Conservation (phyloP, 202 grass and related monocot genomes). For the Schoenoplectus triqueter region DNA sequence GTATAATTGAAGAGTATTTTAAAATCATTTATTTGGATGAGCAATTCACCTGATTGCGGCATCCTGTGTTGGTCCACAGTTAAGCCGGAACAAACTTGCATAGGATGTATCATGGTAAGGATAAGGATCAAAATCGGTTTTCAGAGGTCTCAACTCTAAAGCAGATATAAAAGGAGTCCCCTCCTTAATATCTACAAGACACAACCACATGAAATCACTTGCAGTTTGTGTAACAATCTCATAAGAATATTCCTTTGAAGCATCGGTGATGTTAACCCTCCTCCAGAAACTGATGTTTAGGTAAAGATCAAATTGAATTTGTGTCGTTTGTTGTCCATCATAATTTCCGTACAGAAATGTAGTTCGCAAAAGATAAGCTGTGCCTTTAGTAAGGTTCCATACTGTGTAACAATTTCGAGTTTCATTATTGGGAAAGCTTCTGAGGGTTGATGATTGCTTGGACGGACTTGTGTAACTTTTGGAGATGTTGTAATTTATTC, state of each 20-base stretch:
- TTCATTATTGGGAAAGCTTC: slow-evolving; percentile 37
- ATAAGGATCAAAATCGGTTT: background rate
- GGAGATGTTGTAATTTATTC: background rate
- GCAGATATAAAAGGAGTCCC: slow-evolving; percentile 46
- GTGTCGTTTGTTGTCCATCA: slow-evolving; percentile 9
- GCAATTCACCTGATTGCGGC: slow-evolving; percentile 12
- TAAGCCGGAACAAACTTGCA: slow-evolving; percentile 22
- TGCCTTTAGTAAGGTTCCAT: background rate
- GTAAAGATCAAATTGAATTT: slow-evolving; percentile 36
- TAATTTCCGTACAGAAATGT: slow-evolving; percentile 39
- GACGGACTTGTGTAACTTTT: background rate
- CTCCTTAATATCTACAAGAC: slow-evolving; percentile 24
- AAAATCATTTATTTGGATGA: too few relatives aligned
- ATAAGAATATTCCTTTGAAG: slow-evolving; percentile 3
- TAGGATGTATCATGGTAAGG: background rate
- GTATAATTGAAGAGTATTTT: too few relatives aligned
- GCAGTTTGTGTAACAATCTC: slow-evolving; percentile 24
- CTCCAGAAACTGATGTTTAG: slow-evolving; percentile 34
- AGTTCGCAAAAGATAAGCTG: background rate
- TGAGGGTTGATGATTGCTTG: slow-evolving; percentile 13
- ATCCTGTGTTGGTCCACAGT: slow-evolving; percentile 30
- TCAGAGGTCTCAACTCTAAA: slow-evolving; percentile 41
- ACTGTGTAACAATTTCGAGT: slow-evolving; percentile 40
- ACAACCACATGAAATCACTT: slow-evolving; percentile 30
- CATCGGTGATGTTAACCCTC: slow-evolving; percentile 38